These are phyloP conservation scores for Skeletonema costatum DNA, from an alignment of 108 stramenopile species.

Conservation along the genomic window DNA sequence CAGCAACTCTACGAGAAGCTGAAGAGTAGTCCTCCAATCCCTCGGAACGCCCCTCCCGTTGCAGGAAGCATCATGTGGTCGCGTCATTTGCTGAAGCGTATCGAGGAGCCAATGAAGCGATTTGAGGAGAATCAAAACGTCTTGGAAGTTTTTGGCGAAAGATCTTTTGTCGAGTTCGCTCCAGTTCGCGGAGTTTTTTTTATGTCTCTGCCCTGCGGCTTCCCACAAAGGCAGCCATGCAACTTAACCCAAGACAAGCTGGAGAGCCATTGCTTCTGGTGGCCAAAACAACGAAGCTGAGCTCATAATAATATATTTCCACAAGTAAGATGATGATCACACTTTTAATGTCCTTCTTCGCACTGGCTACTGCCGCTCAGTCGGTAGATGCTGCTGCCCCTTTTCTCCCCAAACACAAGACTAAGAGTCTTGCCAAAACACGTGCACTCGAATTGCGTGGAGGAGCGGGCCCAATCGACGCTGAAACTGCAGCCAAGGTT, in stretches of 20 bases:
- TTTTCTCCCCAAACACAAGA: background rate
- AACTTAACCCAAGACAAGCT: too few species aligned
- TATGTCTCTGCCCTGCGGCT: too few species aligned
- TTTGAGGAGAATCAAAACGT: slow-evolving; percentile 83
- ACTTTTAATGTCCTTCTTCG: background rate
- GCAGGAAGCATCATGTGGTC: slow-evolving; percentile 91
- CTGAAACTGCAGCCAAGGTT: background rate
- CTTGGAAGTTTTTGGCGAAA: slow-evolving; percentile 42
- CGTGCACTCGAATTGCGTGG: background rate
- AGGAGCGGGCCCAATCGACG: background rate
- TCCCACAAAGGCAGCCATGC: too few species aligned
- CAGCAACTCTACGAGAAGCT: slow-evolving; percentile 92
- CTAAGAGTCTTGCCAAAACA: background rate
- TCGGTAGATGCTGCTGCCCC: background rate
- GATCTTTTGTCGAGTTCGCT: too few species aligned
- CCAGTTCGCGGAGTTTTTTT: too few species aligned
- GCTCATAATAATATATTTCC: background rate
- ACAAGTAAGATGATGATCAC: background rate
- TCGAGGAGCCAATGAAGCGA: slow-evolving; percentile 92
- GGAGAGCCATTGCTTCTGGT: too few species aligned
- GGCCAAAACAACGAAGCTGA: background rate
- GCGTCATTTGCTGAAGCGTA: slow-evolving; percentile 88
- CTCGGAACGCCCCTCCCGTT: slow-evolving; percentile 88
- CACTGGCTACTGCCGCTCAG: background rate
- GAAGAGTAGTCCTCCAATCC: slow-evolving; percentile 88